Evolutionary conservation across 1,284 basidiomycete genomes (phyloP).

Genomic region (Agroathelia rolfsii): DNA sequence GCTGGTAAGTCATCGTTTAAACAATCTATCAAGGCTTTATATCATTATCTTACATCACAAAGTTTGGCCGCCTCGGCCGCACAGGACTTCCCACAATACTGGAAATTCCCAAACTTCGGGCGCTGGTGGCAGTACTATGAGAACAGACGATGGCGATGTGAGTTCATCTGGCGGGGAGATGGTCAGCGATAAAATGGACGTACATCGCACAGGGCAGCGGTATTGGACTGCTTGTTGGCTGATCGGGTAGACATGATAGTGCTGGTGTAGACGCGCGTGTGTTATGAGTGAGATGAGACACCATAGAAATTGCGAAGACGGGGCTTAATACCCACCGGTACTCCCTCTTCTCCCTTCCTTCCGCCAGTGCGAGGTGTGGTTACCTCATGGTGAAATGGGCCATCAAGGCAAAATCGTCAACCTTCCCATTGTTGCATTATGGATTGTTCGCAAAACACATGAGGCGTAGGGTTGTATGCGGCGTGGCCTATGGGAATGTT

Average conservation of each 20-base stretch:
- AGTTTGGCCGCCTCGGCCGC: constrained; percentile 30
- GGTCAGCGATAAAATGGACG: constrained; percentile 3
- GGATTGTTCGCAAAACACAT: too few species aligned
- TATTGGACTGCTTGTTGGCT: constrained; percentile 10
- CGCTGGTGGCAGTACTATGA: constrained; percentile 44
- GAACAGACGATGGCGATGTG: constrained; percentile 3
- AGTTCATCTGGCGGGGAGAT: constrained; percentile 4
- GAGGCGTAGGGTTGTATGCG: too few species aligned
- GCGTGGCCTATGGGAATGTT: too few species aligned
- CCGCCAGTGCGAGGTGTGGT: too few species aligned
- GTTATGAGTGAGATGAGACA: too few species aligned
- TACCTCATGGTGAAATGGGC: too few species aligned
- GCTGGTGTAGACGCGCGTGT: not conserved
- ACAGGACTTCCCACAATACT: constrained; percentile 54
- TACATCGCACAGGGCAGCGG: constrained; percentile 23
- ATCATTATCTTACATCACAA: constrained; percentile 17
- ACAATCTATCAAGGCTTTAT: constrained; percentile 3
- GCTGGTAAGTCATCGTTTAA: constrained; percentile 27
- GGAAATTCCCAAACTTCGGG: constrained; percentile 39
- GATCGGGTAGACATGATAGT: constrained; percentile 14
- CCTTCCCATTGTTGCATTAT: too few species aligned
- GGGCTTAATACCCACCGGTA: not conserved
- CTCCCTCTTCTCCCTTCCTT: too few species aligned
- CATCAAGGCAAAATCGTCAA: too few species aligned
- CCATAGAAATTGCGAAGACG: not conserved